Evolutionary conservation across 2,329 filamentous ascomycete genomes (phyloP), one percentile per base, ranked within the genome.

Genomic region (Beauveria rudraprayagi): DNA sequence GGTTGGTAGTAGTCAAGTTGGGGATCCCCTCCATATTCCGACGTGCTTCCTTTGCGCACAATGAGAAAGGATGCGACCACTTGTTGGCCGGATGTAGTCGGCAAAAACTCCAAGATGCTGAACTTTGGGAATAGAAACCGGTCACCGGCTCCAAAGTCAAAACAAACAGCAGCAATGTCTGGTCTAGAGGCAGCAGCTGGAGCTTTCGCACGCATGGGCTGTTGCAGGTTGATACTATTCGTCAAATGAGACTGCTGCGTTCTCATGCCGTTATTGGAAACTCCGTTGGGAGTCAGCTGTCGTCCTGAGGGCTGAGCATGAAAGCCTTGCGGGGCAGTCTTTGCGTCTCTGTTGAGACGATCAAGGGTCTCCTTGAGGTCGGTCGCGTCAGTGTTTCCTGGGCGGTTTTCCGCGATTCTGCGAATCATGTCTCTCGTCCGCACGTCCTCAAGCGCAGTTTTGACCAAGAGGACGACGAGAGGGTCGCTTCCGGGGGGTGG

Each of bases 41-140:
- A 82, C n/a, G 77, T 78, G 66, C 85, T 87, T 34, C 86, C 89
- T 70, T 87, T 88, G 54, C 88, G 85, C 6, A 90, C 88, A 62
- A 92, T 85, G 11, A 94, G 77, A 69, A 93, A 94, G 1, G 89
- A 92, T 3, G 87, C 87, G 48, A 91, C 81, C 2, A 90, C 81
- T 61, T 86, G 80, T 56, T 84, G 82, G 2, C 83, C 82, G 4
- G 77, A 72, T 10, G 76, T 69, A 2, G 72, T 68, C 8, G 74
- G 71, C 1, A 86, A 76, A 68, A 84, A 86, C 70, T 94, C 89
- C 55, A 93, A 72, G 40, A 93, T 87, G 71, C 87, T 89, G 69
- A 89, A 88, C 66, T 87, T 89, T 2, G 90, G 90, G 65, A 94
- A 92, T 53, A 91, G 75, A 70, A 90, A 92, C 28, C 89, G 83